These are phyloP conservation scores for Forsythia suspensa DNA, from an alignment of 257 asterid genomes.

Conservation along the genomic window DNA sequence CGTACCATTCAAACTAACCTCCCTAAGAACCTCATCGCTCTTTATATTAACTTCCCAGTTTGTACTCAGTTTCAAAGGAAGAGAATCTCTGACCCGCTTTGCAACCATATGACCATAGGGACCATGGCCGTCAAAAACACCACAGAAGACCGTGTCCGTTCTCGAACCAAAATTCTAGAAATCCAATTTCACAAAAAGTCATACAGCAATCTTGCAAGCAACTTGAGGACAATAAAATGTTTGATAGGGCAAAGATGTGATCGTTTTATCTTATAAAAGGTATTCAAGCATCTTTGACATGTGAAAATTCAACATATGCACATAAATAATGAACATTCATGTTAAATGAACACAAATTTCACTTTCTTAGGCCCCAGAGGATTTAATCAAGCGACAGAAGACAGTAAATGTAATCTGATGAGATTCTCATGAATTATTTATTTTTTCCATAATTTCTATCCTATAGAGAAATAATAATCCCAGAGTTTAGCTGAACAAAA, in stretches of 20 bases:
- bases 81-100: slow-evolving; percentile 83
- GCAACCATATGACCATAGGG: slow-evolving; percentile 97
- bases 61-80: slow-evolving; percentile 77
- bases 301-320: background rate
- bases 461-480: background rate
- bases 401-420: background rate
- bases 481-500: background rate
- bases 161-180: slow-evolving; percentile 88
- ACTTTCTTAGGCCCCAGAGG: background rate
- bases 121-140: slow-evolving; percentile 94
- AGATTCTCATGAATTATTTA: background rate
- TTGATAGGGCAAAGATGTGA: background rate
- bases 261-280: background rate
- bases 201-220: slow-evolving; percentile 4
- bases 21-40: slow-evolving; percentile 65
- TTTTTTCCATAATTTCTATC: background rate
- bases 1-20: slow-evolving; percentile 48
- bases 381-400: background rate
- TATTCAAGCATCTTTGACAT: background rate
- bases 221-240: background rate
- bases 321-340: background rate
- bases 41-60: slow-evolving; percentile 75
- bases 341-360: background rate
- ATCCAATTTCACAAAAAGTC: slow-evolving; percentile 23
- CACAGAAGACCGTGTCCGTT: slow-evolving; percentile 88